phyloP scores from a whole-genome alignment of 352 stramenopile species.

The Blastocystis hominis region DNA sequence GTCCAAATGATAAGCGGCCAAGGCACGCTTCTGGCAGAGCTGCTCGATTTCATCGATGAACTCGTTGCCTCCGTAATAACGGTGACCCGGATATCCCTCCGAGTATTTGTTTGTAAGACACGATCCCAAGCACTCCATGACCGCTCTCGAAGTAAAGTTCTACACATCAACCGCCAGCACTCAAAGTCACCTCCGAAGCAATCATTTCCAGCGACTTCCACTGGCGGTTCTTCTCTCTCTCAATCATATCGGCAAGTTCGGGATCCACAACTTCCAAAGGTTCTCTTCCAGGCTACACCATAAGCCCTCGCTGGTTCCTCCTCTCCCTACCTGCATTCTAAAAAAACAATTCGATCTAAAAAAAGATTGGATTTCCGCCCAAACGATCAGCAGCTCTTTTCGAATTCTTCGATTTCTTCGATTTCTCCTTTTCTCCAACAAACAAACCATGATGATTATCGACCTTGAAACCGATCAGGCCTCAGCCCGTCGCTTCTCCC shows the following conservation, averaged over 20 bases:
- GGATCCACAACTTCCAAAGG: conserved; percentile 78
- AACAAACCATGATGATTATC: conserved; percentile 6
- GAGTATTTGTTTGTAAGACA: too few species aligned
- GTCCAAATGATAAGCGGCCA: conserved; percentile 91
- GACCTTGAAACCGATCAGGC: background rate
- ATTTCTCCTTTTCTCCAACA: background rate
- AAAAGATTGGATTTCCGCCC: background rate
- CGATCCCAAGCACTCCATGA: too few species aligned
- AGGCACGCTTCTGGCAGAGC: conserved; percentile 83
- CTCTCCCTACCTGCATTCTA: background rate
- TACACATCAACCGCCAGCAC: too few species aligned
- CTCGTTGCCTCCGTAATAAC: too few species aligned
- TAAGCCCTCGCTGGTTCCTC: background rate
- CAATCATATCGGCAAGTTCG: conserved; percentile 83
- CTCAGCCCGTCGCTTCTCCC: too few species aligned
- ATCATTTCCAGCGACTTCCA: conserved; percentile 84
- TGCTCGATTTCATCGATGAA: conserved; percentile 95
- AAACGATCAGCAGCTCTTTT: too few species aligned
- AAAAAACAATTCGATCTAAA: background rate
- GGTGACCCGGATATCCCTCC: too few species aligned
- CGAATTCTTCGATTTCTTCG: background rate
- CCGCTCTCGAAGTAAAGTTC: too few species aligned
- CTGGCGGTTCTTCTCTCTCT: conserved; percentile 92
- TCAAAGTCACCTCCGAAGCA: too few species aligned
- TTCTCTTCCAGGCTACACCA: conserved; percentile 59